A percentile compares a stretch with the other conserved stretches of the same genome.
Conservation (phyloP, 495 filamentous ascomycete species). For the Aspergillus carlsbadensis region DNA sequence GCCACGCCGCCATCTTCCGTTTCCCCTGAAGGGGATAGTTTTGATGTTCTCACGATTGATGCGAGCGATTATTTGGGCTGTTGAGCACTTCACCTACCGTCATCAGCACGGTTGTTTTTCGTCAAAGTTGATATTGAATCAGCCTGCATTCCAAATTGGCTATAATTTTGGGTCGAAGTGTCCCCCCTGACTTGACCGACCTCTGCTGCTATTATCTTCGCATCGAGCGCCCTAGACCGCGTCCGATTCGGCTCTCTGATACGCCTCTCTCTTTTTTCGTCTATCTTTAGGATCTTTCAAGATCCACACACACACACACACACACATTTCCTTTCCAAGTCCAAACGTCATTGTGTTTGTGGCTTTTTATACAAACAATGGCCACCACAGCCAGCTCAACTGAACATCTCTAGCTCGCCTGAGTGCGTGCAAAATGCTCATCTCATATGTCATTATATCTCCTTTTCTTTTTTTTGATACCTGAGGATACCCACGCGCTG, state of each 20-base stretch:
- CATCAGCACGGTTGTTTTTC: conserved; percentile 12
- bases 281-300: background rate
- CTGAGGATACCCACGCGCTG: background rate
- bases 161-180: conserved; percentile 4
- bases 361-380: background rate
- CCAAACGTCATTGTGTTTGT: too few relatives aligned
- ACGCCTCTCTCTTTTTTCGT: conserved; percentile 5
- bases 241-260: conserved; percentile 11
- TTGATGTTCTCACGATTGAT: conserved; percentile 42
- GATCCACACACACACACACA: too few relatives aligned
- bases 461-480: conserved; percentile 22
- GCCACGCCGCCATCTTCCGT: conserved; percentile 19
- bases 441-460: conserved; percentile 18
- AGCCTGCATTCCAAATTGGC: conserved; percentile 18
- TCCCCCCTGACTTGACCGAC: conserved; percentile 14
- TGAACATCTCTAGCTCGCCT: conserved; percentile 2
- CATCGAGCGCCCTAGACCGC: conserved; percentile 10
- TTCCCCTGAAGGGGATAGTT: conserved; percentile 23
- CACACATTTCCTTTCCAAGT: too few relatives aligned
- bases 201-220: conserved; percentile 21
- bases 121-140: conserved; percentile 18
- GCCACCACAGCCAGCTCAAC: background rate
- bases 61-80: conserved; percentile 29
- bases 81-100: conserved; percentile 18
- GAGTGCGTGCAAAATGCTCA: conserved; percentile 1